Evolutionary conservation across 2,329 filamentous ascomycete genomes (phyloP).

Genomic region (Atkinsonella hypoxylon): DNA sequence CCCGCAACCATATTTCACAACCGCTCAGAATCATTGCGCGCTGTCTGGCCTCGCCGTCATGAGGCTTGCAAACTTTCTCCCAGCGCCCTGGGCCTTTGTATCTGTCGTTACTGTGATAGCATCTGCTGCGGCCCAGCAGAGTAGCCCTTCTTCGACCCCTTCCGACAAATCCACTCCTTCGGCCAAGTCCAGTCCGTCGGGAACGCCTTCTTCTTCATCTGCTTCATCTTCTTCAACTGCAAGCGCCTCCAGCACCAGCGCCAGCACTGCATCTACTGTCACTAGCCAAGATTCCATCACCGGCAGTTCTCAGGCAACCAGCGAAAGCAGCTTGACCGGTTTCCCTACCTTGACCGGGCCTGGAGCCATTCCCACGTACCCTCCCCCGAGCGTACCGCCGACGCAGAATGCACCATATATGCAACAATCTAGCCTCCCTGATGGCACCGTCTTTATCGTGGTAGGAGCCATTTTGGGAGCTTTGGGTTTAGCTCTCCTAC

Average conservation of each 20-base stretch:
- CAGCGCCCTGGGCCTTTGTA: conserved; percentile 16
- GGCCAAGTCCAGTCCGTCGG: not conserved
- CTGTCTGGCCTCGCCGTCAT: conserved; percentile 9
- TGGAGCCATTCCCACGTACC: conserved; percentile 42
- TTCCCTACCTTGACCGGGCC: conserved; percentile 31
- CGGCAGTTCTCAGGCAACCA: conserved; percentile 9
- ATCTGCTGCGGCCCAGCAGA: conserved; percentile 21
- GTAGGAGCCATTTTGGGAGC: conserved; percentile 82
- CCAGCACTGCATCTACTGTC: conserved; percentile 8
- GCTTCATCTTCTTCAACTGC: not conserved
- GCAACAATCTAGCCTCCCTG: conserved; percentile 71
- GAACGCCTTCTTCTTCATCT: not conserved
- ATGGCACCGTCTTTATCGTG: conserved; percentile 92
- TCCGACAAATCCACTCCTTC: not conserved
- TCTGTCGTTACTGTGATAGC: conserved; percentile 17
- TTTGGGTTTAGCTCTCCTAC: conserved; percentile 66
- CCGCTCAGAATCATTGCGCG: not conserved
- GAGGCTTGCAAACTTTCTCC: conserved; percentile 16
- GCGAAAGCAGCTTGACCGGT: conserved; percentile 16
- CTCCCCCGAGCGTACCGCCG: conserved; percentile 66
- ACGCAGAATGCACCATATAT: conserved; percentile 82
- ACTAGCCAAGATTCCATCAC: conserved; percentile 11
- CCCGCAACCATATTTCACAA: not conserved
- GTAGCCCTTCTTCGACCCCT: conserved; percentile 8
- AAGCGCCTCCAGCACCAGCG: conserved; percentile 12